phyloP scores from a whole-genome alignment of 192 early-diverging fungal species.

The Diversispora eburnea region DNA sequence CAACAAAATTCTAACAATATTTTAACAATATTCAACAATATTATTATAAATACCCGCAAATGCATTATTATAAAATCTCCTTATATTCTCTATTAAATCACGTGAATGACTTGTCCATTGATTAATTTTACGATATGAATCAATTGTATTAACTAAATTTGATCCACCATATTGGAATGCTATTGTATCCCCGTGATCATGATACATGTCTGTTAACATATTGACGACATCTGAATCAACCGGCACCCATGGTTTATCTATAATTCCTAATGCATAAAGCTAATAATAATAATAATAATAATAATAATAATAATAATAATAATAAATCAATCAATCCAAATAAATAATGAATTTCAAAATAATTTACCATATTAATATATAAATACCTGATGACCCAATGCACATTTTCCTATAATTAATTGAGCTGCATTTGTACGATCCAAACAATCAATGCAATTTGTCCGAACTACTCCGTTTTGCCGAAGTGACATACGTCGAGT shows the following conservation, averaged over 20 bases:
- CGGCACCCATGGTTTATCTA: slow-evolving; percentile 69
- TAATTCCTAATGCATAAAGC: slow-evolving; percentile 84
- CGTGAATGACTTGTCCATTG: slow-evolving; percentile 92
- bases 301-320: slow-evolving; percentile 27
- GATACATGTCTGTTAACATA: slow-evolving; percentile 95
- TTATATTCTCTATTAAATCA: slow-evolving; percentile 93
- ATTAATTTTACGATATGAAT: slow-evolving; percentile 92
- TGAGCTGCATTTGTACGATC: slow-evolving; percentile 98
- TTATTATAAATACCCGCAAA: slow-evolving; percentile 63
- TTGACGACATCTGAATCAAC: slow-evolving; percentile 93
- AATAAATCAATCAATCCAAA: not conserved
- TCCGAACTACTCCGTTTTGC: slow-evolving; percentile 87
- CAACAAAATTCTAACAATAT: not conserved
- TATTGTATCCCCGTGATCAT: slow-evolving; percentile 96
- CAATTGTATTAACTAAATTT: slow-evolving; percentile 96
- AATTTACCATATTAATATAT: not conserved
- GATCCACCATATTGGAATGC: slow-evolving; percentile 95
- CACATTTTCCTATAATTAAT: slow-evolving; percentile 92
- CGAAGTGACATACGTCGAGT: slow-evolving; percentile 33
- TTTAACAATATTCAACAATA: not conserved
- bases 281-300: slow-evolving; percentile 28
- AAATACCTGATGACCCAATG: slow-evolving; percentile 75
- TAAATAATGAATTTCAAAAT: not conserved
- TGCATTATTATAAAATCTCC: slow-evolving; percentile 90
- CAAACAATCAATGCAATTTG: slow-evolving; percentile 98